Base-by-base conservation (phyloP, 306 rosid species). In the Inga oerstediana region DNA sequence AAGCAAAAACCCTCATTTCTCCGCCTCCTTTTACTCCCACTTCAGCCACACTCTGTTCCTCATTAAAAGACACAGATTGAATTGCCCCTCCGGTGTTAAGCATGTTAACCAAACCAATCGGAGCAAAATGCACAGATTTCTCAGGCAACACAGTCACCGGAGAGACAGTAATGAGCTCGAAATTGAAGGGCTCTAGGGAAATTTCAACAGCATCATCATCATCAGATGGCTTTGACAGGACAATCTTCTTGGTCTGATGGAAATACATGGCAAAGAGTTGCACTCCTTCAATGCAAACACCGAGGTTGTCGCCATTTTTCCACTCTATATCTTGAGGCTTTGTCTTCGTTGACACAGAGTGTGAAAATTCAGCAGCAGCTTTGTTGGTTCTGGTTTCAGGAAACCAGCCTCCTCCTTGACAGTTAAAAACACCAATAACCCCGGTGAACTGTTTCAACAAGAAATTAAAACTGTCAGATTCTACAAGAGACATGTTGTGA, bases 381-480 rank as follows among this genome's bases (percentile, higher is more conserved):
- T 93, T 93, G 89, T 90, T 96, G 52, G 92, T 87, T 72, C 99
- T 89, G 0, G 85, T 82, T 43, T 96, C 99, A 0, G 87, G 91
- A 52, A 74, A 77, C 99, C 99, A 96, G 0, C 99, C 99, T 77
- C 99, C 99, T 85, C 98, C 99, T 87, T 96, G 99, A 75, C 98
- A 96, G 64, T 96, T 96, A 74, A 96, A 96, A 77, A 92, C 97
- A 0, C 99, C 99, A 27, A 96, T 64, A 58, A 93, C 99, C n/a
- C 99, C 98, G 9, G 88, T 93, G 79, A 83, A 86, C 98, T 95
- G 88, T 66, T 45, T 0, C 54, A 72, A 11, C 69, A 13, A 72
- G 7, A 13, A 67, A 56, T 39, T 14, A 76, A 71, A 22, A 34
- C 17, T 4, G 17, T 71, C 65, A 85, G 69, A 46, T 54, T 76